These are phyloP conservation scores for Saturnispora dispora DNA, from an alignment of 805 yeast genomes.

Conservation along the genomic window DNA sequence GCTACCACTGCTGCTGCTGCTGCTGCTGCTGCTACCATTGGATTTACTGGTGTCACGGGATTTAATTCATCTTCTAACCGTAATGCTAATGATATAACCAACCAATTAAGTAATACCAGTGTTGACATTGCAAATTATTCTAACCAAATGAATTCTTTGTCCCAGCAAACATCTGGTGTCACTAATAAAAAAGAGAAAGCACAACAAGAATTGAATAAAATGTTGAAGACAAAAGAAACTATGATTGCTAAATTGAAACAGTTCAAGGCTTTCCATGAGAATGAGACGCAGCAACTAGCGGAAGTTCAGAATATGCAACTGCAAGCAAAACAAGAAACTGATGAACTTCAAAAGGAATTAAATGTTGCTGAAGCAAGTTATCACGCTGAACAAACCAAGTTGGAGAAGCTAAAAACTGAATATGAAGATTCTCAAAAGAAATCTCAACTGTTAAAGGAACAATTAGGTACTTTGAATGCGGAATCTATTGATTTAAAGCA, in stretches of 20 bases:
- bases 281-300: conserved; percentile 67
- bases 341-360: conserved; percentile 59
- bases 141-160: conserved; percentile 71
- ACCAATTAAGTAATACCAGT: conserved; percentile 67
- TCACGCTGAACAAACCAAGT: conserved; percentile 58
- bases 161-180: conserved; percentile 61
- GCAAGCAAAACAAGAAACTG: conserved; percentile 58
- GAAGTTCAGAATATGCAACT: conserved; percentile 56
- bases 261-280: conserved; percentile 63
- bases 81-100: conserved; percentile 27
- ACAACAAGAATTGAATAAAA: conserved; percentile 64
- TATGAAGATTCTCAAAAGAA: conserved; percentile 62
- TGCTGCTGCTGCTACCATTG: conserved; percentile 8
- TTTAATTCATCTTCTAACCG: not conserved
- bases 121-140: conserved; percentile 81
- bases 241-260: conserved; percentile 62
- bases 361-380: conserved; percentile 71
- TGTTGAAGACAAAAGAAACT: conserved; percentile 56
- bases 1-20: not conserved
- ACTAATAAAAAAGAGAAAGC: conserved; percentile 67
- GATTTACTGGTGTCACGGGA: conserved; percentile 6
- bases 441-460: conserved; percentile 58
- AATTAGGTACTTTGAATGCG: conserved; percentile 55
- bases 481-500: conserved; percentile 52
- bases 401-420: conserved; percentile 49